Evolutionary conservation across 164 flowering plant species (phyloP).

Genomic region (Annona squamosa): DNA sequence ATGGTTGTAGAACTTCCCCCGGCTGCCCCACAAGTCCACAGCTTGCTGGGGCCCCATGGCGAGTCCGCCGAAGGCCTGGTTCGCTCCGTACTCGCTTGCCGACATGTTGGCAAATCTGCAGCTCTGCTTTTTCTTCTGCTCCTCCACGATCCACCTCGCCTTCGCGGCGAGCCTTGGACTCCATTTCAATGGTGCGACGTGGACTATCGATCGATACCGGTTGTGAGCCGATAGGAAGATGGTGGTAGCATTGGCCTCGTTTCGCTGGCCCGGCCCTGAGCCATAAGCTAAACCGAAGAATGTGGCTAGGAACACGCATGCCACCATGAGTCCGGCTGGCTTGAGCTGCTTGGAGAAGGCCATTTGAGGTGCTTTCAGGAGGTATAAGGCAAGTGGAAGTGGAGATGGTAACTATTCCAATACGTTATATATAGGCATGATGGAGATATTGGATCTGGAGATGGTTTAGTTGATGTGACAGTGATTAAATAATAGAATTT

Average conservation of each 20-base stretch:
- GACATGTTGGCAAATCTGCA: constrained; percentile 48
- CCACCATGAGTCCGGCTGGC: constrained; percentile 5
- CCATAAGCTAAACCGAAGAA: constrained; percentile 12
- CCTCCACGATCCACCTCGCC: constrained; percentile 33
- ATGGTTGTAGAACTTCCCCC: constrained; percentile 47
- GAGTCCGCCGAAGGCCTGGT: constrained; percentile 45
- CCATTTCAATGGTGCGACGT: constrained; percentile 52
- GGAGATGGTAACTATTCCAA: too few relatives aligned
- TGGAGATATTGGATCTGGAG: neutral
- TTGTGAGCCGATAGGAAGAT: constrained; percentile 59
- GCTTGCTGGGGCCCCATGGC: constrained; percentile 34
- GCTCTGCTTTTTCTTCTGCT: constrained; percentile 41
- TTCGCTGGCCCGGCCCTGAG: neutral
- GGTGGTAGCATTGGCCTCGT: constrained; percentile 12
- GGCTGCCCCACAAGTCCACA: constrained; percentile 50
- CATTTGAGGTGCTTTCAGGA: constrained; percentile 7
- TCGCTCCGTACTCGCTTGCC: constrained; percentile 41
- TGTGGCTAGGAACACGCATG: constrained; percentile 8
- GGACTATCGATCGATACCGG: constrained; percentile 51
- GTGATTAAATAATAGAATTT: neutral
- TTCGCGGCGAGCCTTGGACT: constrained; percentile 37
- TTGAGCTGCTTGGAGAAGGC: constrained; percentile 2
- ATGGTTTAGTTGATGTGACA: neutral
- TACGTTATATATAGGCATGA: too few relatives aligned
- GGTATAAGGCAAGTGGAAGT: too few relatives aligned